phyloP scores from a whole-genome alignment of 2,329 filamentous ascomycete species.

The Ceratocystis huliohia region DNA sequence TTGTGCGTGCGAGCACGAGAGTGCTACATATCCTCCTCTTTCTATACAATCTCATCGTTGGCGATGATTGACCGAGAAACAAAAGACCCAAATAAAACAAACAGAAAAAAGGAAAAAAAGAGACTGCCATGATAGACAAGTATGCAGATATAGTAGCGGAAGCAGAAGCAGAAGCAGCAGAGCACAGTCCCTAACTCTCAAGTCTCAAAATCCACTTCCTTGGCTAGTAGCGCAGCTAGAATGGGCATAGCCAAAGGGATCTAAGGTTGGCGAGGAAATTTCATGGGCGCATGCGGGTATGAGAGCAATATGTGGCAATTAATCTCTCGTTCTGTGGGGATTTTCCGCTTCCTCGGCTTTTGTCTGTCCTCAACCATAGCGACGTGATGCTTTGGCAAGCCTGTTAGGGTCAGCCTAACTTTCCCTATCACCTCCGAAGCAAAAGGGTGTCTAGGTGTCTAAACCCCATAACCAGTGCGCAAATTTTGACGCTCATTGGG shows the following conservation, averaged over 20 bases:
- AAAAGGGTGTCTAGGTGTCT: constrained; percentile 22
- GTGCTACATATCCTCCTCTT: constrained; percentile 10
- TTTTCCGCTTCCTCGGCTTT: not conserved
- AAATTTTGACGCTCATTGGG: constrained; percentile 39
- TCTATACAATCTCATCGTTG: constrained; percentile 2
- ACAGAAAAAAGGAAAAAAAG: constrained; percentile 13
- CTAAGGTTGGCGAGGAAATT: not conserved
- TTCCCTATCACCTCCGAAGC: not conserved
- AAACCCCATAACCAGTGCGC: constrained; percentile 37
- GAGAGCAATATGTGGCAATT: not conserved
- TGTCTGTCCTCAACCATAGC: not conserved
- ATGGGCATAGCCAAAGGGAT: not conserved
- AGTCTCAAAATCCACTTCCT: not conserved
- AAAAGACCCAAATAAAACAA: constrained; percentile 11
- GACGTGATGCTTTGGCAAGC: not conserved
- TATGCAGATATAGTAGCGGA: not conserved
- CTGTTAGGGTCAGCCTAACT: not conserved
- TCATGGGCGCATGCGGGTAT: not conserved
- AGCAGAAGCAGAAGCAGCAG: not conserved
- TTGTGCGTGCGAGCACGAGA: not conserved
- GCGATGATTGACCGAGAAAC: constrained; percentile 3
- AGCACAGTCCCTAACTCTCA: not conserved
- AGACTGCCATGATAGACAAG: not conserved
- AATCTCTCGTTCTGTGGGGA: not conserved
- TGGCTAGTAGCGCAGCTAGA: not conserved